These are phyloP conservation scores for Crithidia acanthocephali DNA, from an alignment of 208 protist species.

Conservation along the genomic window DNA sequence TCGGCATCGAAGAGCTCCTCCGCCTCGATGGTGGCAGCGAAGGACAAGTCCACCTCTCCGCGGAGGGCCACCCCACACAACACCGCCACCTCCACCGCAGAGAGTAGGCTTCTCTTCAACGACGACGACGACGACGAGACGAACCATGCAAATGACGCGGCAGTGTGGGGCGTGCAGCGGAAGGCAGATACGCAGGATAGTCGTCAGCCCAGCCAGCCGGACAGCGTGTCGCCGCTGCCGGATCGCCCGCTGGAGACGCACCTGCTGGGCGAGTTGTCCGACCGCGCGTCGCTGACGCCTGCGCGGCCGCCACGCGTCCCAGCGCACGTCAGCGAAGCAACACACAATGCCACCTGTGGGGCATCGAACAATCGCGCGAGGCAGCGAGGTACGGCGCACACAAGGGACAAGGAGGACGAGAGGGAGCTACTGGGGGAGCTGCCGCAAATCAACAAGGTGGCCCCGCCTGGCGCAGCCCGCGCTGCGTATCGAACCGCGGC, in stretches of 20 bases:
- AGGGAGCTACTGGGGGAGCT: constrained; percentile 9
- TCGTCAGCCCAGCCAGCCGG: background rate
- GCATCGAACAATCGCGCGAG: background rate
- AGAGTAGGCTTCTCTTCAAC: constrained; percentile 25
- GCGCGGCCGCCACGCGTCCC: background rate
- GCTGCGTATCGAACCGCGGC: background rate
- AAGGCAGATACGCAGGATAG: background rate
- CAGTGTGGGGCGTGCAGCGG: background rate
- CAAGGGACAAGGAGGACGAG: background rate
- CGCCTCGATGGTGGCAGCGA: too few species aligned
- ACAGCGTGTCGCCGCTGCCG: background rate
- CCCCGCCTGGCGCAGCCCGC: background rate
- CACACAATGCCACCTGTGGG: background rate
- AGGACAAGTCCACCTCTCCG: background rate
- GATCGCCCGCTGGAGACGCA: constrained; percentile 11
- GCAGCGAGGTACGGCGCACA: background rate
- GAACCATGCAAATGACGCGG: background rate
- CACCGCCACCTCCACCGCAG: constrained; percentile 15
- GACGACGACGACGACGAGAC: constrained; percentile 23
- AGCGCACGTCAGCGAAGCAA: too few species aligned
- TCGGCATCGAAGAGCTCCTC: too few species aligned
- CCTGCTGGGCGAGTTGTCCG: constrained; percentile 23
- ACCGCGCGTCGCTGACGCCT: constrained; percentile 8
- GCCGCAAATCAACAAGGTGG: background rate
- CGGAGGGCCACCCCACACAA: background rate